Percentiles rank a stretch among this genome's conserved stretches.
phyloP scores from a whole-genome alignment of 306 rosid species.

The Cucumis sativus region DNA sequence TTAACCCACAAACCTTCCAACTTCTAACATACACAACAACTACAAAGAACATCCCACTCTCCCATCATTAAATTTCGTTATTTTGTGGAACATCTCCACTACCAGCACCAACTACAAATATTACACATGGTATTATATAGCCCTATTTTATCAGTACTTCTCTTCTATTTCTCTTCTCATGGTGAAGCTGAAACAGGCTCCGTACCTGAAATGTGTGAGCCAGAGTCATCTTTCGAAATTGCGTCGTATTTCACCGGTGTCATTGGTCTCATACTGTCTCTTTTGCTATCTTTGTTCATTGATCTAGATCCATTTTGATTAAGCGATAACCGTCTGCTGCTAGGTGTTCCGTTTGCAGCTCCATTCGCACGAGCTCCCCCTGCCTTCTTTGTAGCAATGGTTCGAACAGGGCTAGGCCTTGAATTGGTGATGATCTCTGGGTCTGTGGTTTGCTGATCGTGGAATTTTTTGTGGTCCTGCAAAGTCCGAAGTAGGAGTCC shows the following conservation, averaged over 20 bases:
- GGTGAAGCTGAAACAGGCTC: constrained; percentile 64
- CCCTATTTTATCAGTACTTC: not conserved
- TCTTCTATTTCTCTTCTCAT: constrained; percentile 13
- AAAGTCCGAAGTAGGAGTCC: not conserved
- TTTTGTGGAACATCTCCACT: constrained; percentile 2
- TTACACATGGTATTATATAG: not conserved
- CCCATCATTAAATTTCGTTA: not conserved
- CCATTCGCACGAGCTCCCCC: constrained; percentile 71
- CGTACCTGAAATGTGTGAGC: constrained; percentile 63
- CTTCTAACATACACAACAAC: constrained; percentile 11
- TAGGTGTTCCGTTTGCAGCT: constrained; percentile 76
- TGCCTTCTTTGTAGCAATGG: constrained; percentile 62
- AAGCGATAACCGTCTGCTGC: constrained; percentile 65
- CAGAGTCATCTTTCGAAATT: constrained; percentile 70
- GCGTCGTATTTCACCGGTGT: constrained; percentile 87
- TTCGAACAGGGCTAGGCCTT: constrained; percentile 79
- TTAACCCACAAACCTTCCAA: not conserved
- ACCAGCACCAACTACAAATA: constrained; percentile 5
- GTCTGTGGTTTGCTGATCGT: constrained; percentile 67
- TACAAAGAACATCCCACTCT: not conserved
- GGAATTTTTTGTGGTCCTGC: constrained; percentile 89
- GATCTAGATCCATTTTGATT: constrained; percentile 86
- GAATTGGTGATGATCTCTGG: constrained; percentile 62
- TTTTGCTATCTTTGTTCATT: constrained; percentile 53
- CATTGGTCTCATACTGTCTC: constrained; percentile 56